These are phyloP conservation scores for Dionaea muscipula DNA, from an alignment of 179 eudicot genomes.

Conservation along the genomic window DNA sequence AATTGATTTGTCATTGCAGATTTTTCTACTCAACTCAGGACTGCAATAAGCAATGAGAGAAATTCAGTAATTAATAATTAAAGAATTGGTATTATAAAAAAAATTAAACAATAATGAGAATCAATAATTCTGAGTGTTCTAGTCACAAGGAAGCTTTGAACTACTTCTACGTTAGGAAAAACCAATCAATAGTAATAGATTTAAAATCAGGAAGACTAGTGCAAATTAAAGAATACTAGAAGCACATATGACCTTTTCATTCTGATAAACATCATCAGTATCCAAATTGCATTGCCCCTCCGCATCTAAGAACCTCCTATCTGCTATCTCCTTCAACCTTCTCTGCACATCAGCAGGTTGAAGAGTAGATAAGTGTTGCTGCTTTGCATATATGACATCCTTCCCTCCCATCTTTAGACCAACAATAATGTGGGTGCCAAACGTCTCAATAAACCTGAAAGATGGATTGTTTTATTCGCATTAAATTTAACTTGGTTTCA, in stretches of 20 bases:
- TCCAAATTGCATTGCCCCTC: slow-evolving; percentile 38
- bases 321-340: slow-evolving; percentile 74
- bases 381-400: slow-evolving; percentile 84
- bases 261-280: slow-evolving; percentile 36
- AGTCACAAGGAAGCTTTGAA: too few species aligned
- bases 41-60: too few species aligned
- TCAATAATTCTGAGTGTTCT: too few species aligned
- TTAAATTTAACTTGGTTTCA: not conserved
- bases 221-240: not conserved
- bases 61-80: too few species aligned
- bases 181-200: too few species aligned
- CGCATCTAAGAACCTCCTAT: slow-evolving; percentile 60
- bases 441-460: slow-evolving; percentile 72
- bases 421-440: slow-evolving; percentile 88
- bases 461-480: slow-evolving; percentile 2
- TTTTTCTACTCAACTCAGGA: too few species aligned
- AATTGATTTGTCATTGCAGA: too few species aligned
- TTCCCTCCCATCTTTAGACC: slow-evolving; percentile 97
- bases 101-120: too few species aligned
- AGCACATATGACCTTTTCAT: slow-evolving; percentile 46
- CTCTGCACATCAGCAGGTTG: slow-evolving; percentile 87
- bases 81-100: too few species aligned
- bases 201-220: too few species aligned
- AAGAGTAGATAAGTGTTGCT: slow-evolving; percentile 75
- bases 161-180: too few species aligned